These are phyloP conservation scores for Vicia villosa DNA, from an alignment of 306 rosid species.

Conservation along the genomic window DNA sequence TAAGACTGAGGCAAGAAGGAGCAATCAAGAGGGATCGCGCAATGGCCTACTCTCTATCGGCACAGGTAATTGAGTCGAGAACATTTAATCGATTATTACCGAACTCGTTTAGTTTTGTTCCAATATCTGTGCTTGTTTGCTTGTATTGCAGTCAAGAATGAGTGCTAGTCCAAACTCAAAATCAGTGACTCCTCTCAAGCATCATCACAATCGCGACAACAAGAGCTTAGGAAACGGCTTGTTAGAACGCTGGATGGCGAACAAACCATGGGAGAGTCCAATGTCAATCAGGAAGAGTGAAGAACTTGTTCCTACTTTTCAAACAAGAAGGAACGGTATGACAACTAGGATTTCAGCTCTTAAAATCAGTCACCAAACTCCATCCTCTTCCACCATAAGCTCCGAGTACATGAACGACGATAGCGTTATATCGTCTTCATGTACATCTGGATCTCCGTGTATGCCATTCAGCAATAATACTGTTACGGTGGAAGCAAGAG, in stretches of 20 bases:
- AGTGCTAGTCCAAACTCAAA: conserved; percentile 65
- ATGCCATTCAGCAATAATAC: conserved; percentile 39
- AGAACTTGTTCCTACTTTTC: conserved; percentile 37
- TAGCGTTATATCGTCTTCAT: conserved; percentile 59
- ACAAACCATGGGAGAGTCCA: conserved; percentile 82
- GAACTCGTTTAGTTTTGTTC: conserved; percentile 11
- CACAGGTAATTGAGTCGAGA: conserved; percentile 64
- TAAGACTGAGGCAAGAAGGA: conserved; percentile 74
- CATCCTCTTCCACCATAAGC: conserved; percentile 65
- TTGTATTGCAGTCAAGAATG: conserved; percentile 58
- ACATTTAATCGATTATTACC: not conserved
- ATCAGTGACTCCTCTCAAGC: conserved; percentile 45
- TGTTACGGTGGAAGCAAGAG: conserved; percentile 40
- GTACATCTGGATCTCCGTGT: conserved; percentile 52
- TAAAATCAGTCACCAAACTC: conserved; percentile 43
- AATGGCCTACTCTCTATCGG: conserved; percentile 68
- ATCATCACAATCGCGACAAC: conserved; percentile 41
- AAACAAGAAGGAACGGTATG: conserved; percentile 59
- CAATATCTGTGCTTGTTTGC: not conserved
- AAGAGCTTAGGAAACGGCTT: conserved; percentile 57
- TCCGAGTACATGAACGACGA: conserved; percentile 65
- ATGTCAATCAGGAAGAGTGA: conserved; percentile 53
- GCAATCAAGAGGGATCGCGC: conserved; percentile 83
- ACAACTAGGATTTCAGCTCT: conserved; percentile 64
- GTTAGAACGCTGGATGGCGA: conserved; percentile 79